Evolutionary conservation across 768 basidiomycete species (phyloP).

Genomic region (Tulasnella sp.): DNA sequence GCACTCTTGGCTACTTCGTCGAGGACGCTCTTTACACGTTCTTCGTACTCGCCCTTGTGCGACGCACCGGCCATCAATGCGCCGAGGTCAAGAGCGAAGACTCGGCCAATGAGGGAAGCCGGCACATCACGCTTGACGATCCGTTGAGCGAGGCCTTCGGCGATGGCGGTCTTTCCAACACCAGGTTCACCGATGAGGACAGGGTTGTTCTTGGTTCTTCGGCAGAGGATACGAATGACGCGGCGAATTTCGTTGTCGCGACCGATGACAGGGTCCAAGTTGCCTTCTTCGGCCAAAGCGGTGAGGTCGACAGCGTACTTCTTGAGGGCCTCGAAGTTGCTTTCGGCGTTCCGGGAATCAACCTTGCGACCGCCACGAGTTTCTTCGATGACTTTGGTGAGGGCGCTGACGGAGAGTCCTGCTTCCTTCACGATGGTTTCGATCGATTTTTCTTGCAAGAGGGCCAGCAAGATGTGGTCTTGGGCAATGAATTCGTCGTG

Average conservation of each 20-base stretch:
- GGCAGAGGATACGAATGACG: constrained; percentile 78
- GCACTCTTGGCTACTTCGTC: constrained; percentile 91
- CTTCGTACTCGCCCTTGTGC: constrained; percentile 97
- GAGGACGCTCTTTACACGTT: constrained; percentile 89
- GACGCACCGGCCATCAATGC: constrained; percentile 92
- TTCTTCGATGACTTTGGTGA: constrained; percentile 78
- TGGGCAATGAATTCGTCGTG: constrained; percentile 92
- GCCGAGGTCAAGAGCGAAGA: constrained; percentile 92
- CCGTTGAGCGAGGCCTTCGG: constrained; percentile 93
- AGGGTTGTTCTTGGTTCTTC: constrained; percentile 94
- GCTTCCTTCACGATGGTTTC: constrained; percentile 53
- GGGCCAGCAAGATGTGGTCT: constrained; percentile 86
- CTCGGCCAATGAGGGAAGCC: constrained; percentile 66
- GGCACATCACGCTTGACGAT: constrained; percentile 95
- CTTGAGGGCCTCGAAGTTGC: constrained; percentile 88
- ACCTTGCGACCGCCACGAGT: constrained; percentile 82
- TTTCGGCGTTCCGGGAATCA: constrained; percentile 84
- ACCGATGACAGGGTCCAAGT: constrained; percentile 94
- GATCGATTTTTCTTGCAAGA: constrained; percentile 74
- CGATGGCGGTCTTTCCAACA: constrained; percentile 95
- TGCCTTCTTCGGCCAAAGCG: constrained; percentile 84
- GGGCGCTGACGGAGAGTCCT: constrained; percentile 51
- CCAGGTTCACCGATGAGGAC: constrained; percentile 51
- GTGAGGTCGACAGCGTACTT: constrained; percentile 86
- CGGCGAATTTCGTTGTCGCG: constrained; percentile 91